Evolutionary conservation across 164 flowering plant genomes (phyloP).

Genomic region (Malania oleifera): DNA sequence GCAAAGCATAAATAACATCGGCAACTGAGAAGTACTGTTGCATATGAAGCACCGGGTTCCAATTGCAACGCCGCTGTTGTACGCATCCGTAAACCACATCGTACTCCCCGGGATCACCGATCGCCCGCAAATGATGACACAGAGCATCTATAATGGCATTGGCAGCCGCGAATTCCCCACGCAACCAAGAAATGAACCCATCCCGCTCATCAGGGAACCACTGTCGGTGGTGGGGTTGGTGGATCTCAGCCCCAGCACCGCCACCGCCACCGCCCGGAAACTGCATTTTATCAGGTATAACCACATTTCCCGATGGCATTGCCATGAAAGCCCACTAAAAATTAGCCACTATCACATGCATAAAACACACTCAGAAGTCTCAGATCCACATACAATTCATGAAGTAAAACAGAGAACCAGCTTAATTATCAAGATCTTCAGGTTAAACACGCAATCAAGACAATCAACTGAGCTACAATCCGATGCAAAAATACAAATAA

Average conservation of each 20-base stretch:
- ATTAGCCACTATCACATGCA: conserved; percentile 8
- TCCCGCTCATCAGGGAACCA: conserved; percentile 80
- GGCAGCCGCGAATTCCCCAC: conserved; percentile 85
- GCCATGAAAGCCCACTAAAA: conserved; percentile 34
- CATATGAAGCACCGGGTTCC: conserved; percentile 80
- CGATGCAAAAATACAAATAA: background rate
- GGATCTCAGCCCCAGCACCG: conserved; percentile 26
- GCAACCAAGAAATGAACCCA: conserved; percentile 66
- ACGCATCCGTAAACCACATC: conserved; percentile 49
- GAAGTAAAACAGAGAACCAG: background rate
- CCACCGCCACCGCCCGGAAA: conserved; percentile 29
- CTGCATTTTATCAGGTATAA: conserved; percentile 54
- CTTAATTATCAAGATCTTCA: background rate
- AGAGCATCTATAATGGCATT: conserved; percentile 79
- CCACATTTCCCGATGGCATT: conserved; percentile 73
- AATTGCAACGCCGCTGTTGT: conserved; percentile 74
- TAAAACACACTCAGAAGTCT: background rate
- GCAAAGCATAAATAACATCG: conserved; percentile 54
- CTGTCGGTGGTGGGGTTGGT: conserved; percentile 31
- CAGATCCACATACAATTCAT: conserved; percentile 9
- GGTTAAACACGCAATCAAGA: background rate
- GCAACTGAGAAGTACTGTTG: conserved; percentile 78
- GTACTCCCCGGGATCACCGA: conserved; percentile 73
- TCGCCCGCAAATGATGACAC: conserved; percentile 53
- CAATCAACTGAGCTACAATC: background rate